Percentiles rank a stretch among this genome's conserved stretches.
These are phyloP conservation scores for Hypholoma sublateritium DNA, from an alignment of 768 basidiomycete species.

Conservation along the genomic window DNA sequence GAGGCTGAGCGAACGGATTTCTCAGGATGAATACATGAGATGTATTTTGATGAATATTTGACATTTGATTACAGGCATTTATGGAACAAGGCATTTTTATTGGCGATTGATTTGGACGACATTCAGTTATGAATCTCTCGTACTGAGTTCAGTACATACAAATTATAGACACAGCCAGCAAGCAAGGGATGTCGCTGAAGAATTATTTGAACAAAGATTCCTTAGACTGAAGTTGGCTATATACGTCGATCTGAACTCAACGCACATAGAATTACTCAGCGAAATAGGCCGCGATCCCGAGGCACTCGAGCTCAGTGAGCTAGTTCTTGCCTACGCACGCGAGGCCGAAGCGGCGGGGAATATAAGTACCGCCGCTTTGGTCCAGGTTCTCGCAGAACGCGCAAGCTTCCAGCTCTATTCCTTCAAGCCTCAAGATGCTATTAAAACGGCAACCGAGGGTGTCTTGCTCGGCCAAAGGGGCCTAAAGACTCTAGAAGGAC, in stretches of 20 bases:
- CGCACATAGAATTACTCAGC: not conserved
- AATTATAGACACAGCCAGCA: not conserved
- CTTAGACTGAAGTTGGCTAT: not conserved
- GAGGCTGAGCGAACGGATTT: no score
- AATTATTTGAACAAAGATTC: not conserved
- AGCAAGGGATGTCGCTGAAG: not conserved
- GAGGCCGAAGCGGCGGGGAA: not conserved
- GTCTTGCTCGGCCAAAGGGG: not conserved
- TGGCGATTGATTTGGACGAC: no score
- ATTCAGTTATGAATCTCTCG: no score
- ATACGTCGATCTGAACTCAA: not conserved
- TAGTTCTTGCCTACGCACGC: not conserved
- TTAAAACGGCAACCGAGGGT: not conserved
- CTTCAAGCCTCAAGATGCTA: not conserved
- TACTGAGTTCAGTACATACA: no score
- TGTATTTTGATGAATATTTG: no score
- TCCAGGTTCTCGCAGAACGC: not conserved
- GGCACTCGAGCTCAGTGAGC: not conserved
- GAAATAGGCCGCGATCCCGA: not conserved
- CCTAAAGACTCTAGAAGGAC: not conserved
- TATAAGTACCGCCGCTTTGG: not conserved
- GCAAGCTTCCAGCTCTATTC: not conserved
- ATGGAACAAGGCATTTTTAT: no score
- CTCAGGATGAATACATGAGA: no score
- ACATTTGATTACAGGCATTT: no score